Conservation (phyloP, 1,139 yeast species). For the Saccharomyces hybrid region DNA sequence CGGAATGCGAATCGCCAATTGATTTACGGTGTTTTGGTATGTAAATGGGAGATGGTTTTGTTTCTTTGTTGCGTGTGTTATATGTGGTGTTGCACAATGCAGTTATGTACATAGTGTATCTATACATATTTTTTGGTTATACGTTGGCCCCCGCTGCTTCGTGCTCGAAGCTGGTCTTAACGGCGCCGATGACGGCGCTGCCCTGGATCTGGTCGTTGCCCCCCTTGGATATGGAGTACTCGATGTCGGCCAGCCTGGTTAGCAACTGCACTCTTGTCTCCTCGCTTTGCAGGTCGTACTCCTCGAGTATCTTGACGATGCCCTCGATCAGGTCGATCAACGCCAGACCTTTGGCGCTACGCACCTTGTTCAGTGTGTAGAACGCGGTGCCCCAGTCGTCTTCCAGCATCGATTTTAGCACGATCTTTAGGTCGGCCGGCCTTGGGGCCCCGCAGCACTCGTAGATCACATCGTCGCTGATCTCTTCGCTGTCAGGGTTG, state of each 20-base stretch:
- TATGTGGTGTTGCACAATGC: constrained; percentile 1
- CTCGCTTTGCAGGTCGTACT: constrained; percentile 51
- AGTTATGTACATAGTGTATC: constrained; percentile 3
- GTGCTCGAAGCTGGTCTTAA: constrained; percentile 44
- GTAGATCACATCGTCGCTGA: constrained; percentile 68
- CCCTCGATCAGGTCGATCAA: constrained; percentile 77
- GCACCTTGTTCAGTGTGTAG: constrained; percentile 53
- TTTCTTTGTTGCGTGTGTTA: neutral
- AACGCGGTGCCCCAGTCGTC: constrained; percentile 85
- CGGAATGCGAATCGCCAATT: neutral
- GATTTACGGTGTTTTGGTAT: neutral
- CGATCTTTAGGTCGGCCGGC: constrained; percentile 72
- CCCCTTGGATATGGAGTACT: constrained; percentile 84
- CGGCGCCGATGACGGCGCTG: constrained; percentile 83
- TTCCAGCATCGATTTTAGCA: constrained; percentile 66
- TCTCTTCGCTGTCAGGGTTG: constrained; percentile 36
- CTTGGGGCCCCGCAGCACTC: constrained; percentile 96
- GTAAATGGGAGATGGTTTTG: neutral
- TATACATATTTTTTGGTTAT: constrained; percentile 1
- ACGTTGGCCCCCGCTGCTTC: constrained; percentile 16
- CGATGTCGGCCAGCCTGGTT: constrained; percentile 73
- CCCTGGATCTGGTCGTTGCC: constrained; percentile 88
- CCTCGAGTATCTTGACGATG: constrained; percentile 59
- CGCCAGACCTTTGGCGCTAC: constrained; percentile 75
- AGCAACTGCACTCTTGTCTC: constrained; percentile 55